Percentiles rank a stretch among this genome's conserved stretches.
These are phyloP conservation scores for Fusarium sp. DNA, from an alignment of 2,329 filamentous ascomycete species.

Conservation along the genomic window DNA sequence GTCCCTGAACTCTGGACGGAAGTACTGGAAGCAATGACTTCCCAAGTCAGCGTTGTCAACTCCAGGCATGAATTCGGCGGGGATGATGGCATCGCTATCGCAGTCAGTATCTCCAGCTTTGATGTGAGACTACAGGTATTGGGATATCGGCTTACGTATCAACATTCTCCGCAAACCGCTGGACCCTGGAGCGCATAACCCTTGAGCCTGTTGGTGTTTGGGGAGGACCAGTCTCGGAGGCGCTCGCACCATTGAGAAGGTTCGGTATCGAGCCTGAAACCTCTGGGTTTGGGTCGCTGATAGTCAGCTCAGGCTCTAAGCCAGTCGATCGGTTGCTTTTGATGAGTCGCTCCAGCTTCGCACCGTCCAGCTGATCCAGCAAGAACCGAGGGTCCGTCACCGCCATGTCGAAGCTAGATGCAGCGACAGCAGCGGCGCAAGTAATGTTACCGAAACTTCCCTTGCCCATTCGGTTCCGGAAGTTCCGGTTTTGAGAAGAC, in stretches of 20 bases:
- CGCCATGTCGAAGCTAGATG: constrained; percentile 58
- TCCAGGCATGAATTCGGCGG: constrained; percentile 33
- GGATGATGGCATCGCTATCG: constrained; percentile 27
- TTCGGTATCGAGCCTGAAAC: background rate
- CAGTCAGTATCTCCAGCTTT: background rate
- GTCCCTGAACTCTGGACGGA: constrained; percentile 28
- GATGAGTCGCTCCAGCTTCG: background rate
- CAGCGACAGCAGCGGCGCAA: constrained; percentile 59
- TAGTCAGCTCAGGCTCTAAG: background rate
- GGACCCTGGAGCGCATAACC: constrained; percentile 22
- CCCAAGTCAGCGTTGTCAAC: constrained; percentile 38
- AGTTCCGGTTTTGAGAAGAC: constrained; percentile 57
- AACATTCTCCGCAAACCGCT: constrained; percentile 33
- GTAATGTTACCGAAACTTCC: constrained; percentile 55
- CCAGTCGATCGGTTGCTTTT: background rate
- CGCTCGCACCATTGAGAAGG: background rate
- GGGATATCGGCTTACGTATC: constrained; percentile 27
- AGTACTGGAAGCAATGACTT: constrained; percentile 38
- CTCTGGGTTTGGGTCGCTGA: constrained; percentile 4
- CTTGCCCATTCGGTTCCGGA: constrained; percentile 56
- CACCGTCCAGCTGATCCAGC: constrained; percentile 6
- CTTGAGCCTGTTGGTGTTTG: background rate
- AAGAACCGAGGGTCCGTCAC: constrained; percentile 50
- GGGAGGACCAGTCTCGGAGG: background rate
- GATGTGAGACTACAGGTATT: background rate